These are phyloP conservation scores for Arctium lappa DNA, from an alignment of 129 eudicot genomes.

Conservation along the genomic window DNA sequence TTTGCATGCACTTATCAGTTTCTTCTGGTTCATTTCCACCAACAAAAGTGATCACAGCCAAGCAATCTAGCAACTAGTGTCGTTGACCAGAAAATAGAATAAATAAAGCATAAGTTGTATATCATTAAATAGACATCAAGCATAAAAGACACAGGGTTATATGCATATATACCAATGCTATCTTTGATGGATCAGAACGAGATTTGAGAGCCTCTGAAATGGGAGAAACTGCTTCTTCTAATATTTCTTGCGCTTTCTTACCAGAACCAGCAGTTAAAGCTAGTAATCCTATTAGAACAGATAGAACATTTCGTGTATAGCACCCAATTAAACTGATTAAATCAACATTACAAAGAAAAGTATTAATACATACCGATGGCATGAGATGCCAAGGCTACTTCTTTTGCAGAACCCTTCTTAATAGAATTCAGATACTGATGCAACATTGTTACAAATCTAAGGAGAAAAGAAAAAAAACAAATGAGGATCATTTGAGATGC, in stretches of 20 bases:
- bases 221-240: conserved; percentile 68
- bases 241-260: conserved; percentile 73
- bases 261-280: conserved; percentile 86
- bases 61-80: conserved; percentile 71
- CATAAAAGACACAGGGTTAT: background rate
- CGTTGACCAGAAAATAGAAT: background rate
- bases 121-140: background rate
- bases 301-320: background rate
- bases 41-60: conserved; percentile 83
- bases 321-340: background rate
- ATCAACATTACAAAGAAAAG: background rate
- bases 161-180: conserved; percentile 46
- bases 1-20: conserved; percentile 83
- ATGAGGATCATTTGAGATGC: background rate
- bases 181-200: conserved; percentile 60
- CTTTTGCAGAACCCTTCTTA: conserved; percentile 79
- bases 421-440: conserved; percentile 76
- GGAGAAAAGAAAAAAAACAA: background rate
- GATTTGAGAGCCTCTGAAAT: conserved; percentile 81
- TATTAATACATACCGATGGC: conserved; percentile 52
- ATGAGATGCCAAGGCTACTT: conserved; percentile 80
- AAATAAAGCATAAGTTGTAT: background rate
- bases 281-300: conserved; percentile 55
- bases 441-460: conserved; percentile 75
- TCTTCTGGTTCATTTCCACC: conserved; percentile 78